Conservation (phyloP, 768 basidiomycete species). For the Tulasnella calospora region DNA sequence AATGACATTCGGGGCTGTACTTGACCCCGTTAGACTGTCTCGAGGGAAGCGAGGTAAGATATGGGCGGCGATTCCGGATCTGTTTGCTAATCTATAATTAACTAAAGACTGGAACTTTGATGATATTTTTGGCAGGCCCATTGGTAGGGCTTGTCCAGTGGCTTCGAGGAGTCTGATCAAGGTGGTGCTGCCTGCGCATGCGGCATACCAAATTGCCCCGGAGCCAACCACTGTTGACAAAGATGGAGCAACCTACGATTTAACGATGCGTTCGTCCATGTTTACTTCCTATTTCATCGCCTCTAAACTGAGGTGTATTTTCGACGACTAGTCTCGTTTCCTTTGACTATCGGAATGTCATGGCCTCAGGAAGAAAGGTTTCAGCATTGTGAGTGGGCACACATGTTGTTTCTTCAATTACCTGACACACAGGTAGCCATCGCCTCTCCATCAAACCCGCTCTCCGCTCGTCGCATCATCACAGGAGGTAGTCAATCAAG, state of each 20-base stretch:
- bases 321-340: slow-evolving; percentile 38
- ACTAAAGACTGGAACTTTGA: slow-evolving; percentile 66
- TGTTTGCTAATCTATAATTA: not conserved
- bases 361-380: slow-evolving; percentile 53
- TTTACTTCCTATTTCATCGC: not conserved
- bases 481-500: slow-evolving; percentile 69
- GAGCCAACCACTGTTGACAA: slow-evolving; percentile 42
- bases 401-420: not conserved
- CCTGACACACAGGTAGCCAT: not conserved
- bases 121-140: slow-evolving; percentile 60
- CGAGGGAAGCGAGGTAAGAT: slow-evolving; percentile 49
- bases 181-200: slow-evolving; percentile 46
- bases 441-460: slow-evolving; percentile 33
- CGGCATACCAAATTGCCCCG: slow-evolving; percentile 49
- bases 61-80: not conserved
- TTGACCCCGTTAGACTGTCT: slow-evolving; percentile 56
- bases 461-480: slow-evolving; percentile 65
- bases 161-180: slow-evolving; percentile 55
- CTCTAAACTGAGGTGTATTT: not conserved
- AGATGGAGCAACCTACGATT: slow-evolving; percentile 47
- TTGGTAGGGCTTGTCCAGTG: slow-evolving; percentile 65
- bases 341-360: slow-evolving; percentile 53
- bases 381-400: slow-evolving; percentile 48
- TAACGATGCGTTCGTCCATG: slow-evolving; percentile 43
- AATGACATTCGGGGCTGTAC: slow-evolving; percentile 45